These are phyloP conservation scores for Termitomyces bulborhizus DNA, from an alignment of 768 basidiomycete species.

Conservation along the genomic window DNA sequence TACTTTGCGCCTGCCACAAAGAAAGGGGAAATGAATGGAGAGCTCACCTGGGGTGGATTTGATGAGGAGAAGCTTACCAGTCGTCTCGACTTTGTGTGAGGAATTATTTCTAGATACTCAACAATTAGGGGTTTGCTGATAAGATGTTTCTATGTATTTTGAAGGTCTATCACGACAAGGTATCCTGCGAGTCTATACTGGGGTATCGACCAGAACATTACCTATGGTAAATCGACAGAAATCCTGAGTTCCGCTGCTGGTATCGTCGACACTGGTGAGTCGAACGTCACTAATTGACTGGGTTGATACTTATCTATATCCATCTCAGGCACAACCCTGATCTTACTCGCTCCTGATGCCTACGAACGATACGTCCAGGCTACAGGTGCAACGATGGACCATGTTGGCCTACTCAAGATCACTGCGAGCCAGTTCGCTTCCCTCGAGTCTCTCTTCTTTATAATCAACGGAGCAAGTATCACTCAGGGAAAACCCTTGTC, in stretches of 20 bases:
- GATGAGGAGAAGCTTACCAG: constrained; percentile 38
- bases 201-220: constrained; percentile 54
- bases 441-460: constrained; percentile 54
- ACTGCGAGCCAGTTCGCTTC: constrained; percentile 41
- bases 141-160: background rate
- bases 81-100: too few relatives aligned
- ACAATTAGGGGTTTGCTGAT: background rate
- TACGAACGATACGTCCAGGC: constrained; percentile 33
- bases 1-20: constrained; percentile 43
- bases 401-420: constrained; percentile 44
- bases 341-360: constrained; percentile 42
- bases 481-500: background rate
- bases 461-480: constrained; percentile 37
- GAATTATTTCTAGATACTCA: background rate
- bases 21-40: constrained; percentile 33
- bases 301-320: too few relatives aligned
- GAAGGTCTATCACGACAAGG: constrained; percentile 40
- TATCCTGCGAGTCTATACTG: constrained; percentile 43
- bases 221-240: constrained; percentile 36
- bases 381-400: constrained; percentile 37
- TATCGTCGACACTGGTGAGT: constrained; percentile 51
- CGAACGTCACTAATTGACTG: too few relatives aligned
- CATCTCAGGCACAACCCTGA: constrained; percentile 39
- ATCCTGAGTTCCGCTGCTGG: constrained; percentile 44
- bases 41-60: constrained; percentile 47